These are phyloP conservation scores for Pyrrhoderma lamaoense DNA, from an alignment of 1,284 basidiomycete species.

Conservation along the genomic window DNA sequence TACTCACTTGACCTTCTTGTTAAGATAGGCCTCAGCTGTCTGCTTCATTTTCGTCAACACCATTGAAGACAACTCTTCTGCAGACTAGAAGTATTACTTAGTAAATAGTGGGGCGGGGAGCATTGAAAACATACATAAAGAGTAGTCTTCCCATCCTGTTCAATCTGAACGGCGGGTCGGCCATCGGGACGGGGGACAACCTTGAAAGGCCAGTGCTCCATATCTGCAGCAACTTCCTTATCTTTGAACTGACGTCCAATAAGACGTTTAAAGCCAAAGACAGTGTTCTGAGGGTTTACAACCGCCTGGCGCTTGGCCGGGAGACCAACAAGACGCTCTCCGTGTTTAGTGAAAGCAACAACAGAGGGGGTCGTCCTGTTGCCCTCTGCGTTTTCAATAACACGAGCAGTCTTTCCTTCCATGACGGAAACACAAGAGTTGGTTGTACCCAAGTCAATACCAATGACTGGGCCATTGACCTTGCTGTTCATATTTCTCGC, in stretches of 20 bases:
- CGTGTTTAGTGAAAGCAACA: slow-evolving; percentile 96
- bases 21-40: slow-evolving; percentile 88
- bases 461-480: slow-evolving; percentile 74
- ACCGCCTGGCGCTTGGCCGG: slow-evolving; percentile 97
- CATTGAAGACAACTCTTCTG: slow-evolving; percentile 82
- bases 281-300: slow-evolving; percentile 92
- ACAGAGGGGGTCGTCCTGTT: slow-evolving; percentile 97
- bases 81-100: slow-evolving; percentile 40
- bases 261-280: slow-evolving; percentile 95
- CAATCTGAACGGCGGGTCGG: slow-evolving; percentile 73
- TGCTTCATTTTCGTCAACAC: slow-evolving; percentile 92
- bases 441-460: slow-evolving; percentile 82
- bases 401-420: slow-evolving; percentile 92
- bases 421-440: slow-evolving; percentile 94
- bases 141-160: slow-evolving; percentile 64
- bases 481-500: slow-evolving; percentile 80
- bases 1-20: slow-evolving; percentile 89
- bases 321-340: slow-evolving; percentile 89
- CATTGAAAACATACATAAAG: slow-evolving; percentile 46
- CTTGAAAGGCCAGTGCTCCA: slow-evolving; percentile 82
- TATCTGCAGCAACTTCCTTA: slow-evolving; percentile 89
- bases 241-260: slow-evolving; percentile 94
- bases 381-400: slow-evolving; percentile 98
- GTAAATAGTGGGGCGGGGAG: slow-evolving; percentile 7
- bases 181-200: slow-evolving; percentile 67